A percentile compares a stretch with the other conserved stretches of the same genome.
Conservation (phyloP, 371 early-diverging fungal species). For the Mortierella polycephala region DNA sequence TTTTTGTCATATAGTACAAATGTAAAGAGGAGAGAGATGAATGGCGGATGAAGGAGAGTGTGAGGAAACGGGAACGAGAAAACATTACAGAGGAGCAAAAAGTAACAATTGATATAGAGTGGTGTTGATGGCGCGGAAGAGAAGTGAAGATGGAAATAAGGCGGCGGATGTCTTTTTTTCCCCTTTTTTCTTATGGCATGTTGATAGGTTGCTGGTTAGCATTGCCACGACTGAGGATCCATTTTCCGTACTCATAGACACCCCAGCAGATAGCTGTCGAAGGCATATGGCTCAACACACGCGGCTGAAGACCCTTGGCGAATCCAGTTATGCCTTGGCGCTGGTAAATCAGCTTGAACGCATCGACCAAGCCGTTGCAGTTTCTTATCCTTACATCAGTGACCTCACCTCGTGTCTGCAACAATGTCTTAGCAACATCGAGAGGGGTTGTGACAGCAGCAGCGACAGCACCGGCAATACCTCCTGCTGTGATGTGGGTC, state of each 20-base stretch:
- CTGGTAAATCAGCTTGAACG: conserved; percentile 78
- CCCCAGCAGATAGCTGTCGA: conserved; percentile 96
- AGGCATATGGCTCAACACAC: conserved; percentile 90
- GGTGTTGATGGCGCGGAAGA: conserved; percentile 5
- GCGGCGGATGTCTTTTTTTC: background rate
- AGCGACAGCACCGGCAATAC: conserved; percentile 90
- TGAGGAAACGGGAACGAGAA: too few relatives aligned
- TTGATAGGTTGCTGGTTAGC: conserved; percentile 30
- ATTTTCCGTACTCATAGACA: conserved; percentile 90
- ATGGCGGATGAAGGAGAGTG: too few relatives aligned
- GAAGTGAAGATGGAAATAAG: background rate
- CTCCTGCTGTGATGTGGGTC: conserved; percentile 89
- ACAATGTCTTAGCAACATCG: conserved; percentile 92
- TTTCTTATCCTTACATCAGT: conserved; percentile 75
- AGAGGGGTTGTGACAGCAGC: conserved; percentile 93
- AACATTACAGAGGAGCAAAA: background rate
- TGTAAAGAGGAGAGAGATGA: too few relatives aligned
- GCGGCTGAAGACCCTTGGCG: conserved; percentile 82
- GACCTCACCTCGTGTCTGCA: conserved; percentile 89
- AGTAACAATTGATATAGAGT: background rate
- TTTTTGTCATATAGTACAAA: too few relatives aligned
- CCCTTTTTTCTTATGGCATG: conserved; percentile 18
- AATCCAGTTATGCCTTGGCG: conserved; percentile 84
- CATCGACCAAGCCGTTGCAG: conserved; percentile 76
- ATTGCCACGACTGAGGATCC: conserved; percentile 60